Conservation (phyloP, 1,139 yeast genomes). For the Suhomyces bokatorum region DNA sequence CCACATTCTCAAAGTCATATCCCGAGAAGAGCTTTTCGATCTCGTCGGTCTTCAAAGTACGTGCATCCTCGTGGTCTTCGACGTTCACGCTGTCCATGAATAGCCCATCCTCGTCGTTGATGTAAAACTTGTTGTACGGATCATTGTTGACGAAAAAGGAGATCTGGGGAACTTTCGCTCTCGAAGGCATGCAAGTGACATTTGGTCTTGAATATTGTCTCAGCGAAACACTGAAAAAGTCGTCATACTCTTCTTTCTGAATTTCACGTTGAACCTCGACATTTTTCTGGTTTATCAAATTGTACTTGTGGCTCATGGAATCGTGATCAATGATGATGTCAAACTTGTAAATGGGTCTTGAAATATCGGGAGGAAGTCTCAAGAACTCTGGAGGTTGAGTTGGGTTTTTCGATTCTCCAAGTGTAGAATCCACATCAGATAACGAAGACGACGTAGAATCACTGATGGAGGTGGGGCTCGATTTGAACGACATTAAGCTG, state of each 20-base stretch:
- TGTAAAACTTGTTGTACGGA: conserved; percentile 30
- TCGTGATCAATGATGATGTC: conserved; percentile 49
- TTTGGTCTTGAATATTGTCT: conserved; percentile 9
- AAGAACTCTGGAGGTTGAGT: conserved; percentile 49
- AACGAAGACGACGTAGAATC: conserved; percentile 37
- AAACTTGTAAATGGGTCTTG: conserved; percentile 49
- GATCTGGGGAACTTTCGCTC: conserved; percentile 38
- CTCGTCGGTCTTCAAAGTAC: conserved; percentile 3
- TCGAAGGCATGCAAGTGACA: conserved; percentile 15
- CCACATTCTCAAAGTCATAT: neutral
- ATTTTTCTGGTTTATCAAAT: conserved; percentile 21
- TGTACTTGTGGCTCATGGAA: conserved; percentile 37
- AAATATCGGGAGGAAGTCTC: conserved; percentile 47
- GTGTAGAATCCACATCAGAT: conserved; percentile 30
- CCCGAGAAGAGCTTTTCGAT: conserved; percentile 7
- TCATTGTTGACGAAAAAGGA: conserved; percentile 39
- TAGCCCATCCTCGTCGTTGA: conserved; percentile 30
- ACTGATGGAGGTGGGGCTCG: conserved; percentile 43
- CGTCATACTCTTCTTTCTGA: neutral
- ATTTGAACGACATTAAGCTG: conserved; percentile 42
- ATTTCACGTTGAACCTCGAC: conserved; percentile 1
- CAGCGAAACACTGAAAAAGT: conserved; percentile 18
- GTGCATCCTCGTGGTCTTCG: conserved; percentile 14
- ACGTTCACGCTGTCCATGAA: conserved; percentile 18
- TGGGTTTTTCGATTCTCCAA: conserved; percentile 2